Evolutionary conservation across 768 basidiomycete species (phyloP), one percentile per base, ranked within the genome.

Genomic region (Pleurotus sapidus): DNA sequence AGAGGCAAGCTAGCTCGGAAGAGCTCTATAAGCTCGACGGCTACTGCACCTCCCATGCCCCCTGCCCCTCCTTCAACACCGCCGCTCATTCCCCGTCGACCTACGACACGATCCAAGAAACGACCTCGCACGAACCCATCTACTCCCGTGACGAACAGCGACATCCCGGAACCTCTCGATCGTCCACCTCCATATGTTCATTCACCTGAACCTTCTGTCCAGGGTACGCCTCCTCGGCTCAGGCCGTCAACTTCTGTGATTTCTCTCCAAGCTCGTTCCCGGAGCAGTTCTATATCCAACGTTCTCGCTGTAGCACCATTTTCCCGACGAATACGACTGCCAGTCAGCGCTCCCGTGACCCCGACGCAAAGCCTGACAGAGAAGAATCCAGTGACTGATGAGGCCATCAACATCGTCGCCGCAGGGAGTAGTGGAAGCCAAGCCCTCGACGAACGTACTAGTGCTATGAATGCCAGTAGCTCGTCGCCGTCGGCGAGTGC

Each of bases 391-490:
- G 91, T 62, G 92, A 94, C n/a, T 60, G 92, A 94, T 55, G 92
- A 94, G 68, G 92, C 91, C 12, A 91, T 94, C 55, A 84, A 91
- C 63, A 73, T 90, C 42, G 82, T 93, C 30, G 88, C 92, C 0
- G 91, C 92, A 15, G 91, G 85, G 9, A 78, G 89, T 12, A 90
- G 89, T 59, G 91, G 92, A 6, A 88, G 89, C 63, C 88, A 88
- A 65, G 86, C 87, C 12, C 67, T 93, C 49, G 91, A 94, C 64
- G 91, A 94, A 69, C 83, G 91, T 24, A 94, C 91, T 0, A 93
- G 91, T 66, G 76, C 82, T 9, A 75, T 75, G 2, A 69, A 74
- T 40, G 62, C 73, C 18, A 60, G 65, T n/a, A 59, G 55, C 11
- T 57, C 71, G 20, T 56, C 50, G 8, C n/a, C 40, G 9, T 24